Conservation (phyloP, 2,329 filamentous ascomycete species). For the Xylariaceae sp. region DNA sequence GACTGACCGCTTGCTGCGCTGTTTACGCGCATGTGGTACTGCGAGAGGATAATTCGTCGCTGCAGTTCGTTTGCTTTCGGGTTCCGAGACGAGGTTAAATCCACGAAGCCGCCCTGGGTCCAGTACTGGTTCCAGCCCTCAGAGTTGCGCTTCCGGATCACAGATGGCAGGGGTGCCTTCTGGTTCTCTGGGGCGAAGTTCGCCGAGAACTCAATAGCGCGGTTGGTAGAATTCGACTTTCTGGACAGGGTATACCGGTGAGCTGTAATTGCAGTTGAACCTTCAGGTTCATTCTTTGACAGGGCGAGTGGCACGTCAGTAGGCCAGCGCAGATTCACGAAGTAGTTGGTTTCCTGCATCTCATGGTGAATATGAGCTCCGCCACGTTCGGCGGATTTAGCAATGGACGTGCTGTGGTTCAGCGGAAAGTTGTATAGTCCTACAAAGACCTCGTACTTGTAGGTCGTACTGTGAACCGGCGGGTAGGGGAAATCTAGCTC, state of each 20-base stretch:
- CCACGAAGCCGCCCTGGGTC: constrained; percentile 49
- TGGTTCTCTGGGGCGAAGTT: constrained; percentile 42
- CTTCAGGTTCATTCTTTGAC: constrained; percentile 33
- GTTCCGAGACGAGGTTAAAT: constrained; percentile 45
- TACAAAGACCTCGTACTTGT: constrained; percentile 52
- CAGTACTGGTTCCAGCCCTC: constrained; percentile 45
- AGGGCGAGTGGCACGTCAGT: constrained; percentile 27
- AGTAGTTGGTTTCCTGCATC: constrained; percentile 48
- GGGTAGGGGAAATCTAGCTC: constrained; percentile 53
- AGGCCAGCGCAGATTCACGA: constrained; percentile 46
- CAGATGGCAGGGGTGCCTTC: constrained; percentile 33
- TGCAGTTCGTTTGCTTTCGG: constrained; percentile 49
- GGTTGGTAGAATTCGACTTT: neutral
- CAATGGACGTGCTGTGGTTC: constrained; percentile 46
- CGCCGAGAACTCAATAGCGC: constrained; percentile 41
- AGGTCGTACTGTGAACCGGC: constrained; percentile 46
- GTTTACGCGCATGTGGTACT: constrained; percentile 52
- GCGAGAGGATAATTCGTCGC: constrained; percentile 50
- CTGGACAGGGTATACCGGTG: constrained; percentile 44
- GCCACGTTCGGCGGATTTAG: constrained; percentile 13
- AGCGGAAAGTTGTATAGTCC: constrained; percentile 47
- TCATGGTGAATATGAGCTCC: constrained; percentile 46
- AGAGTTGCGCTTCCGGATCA: constrained; percentile 35
- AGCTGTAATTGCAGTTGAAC: constrained; percentile 34
- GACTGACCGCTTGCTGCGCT: constrained; percentile 45